Conservation (phyloP, 352 stramenopile genomes). For the Phytopythium mirpurense region DNA sequence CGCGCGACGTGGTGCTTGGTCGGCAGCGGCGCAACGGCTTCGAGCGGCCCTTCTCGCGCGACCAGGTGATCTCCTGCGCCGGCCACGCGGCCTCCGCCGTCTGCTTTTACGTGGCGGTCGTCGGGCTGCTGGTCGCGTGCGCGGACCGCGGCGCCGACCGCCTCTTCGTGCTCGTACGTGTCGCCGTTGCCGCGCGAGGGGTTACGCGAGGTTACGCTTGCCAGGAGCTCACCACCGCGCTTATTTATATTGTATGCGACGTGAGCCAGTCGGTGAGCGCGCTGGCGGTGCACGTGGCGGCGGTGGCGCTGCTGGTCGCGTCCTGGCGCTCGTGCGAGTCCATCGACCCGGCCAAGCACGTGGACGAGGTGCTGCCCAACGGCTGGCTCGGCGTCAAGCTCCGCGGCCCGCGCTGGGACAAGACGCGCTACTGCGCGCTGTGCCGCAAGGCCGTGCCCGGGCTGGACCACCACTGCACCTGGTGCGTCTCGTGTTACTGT, state of each 20-base stretch:
- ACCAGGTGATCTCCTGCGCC: constrained; percentile 72
- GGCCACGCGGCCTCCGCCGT: constrained; percentile 60
- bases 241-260: too few species aligned
- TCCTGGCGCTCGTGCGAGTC: constrained; percentile 70
- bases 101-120: constrained; percentile 51
- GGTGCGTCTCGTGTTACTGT: constrained; percentile 16
- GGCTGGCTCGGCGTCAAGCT: constrained; percentile 74
- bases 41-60: constrained; percentile 59
- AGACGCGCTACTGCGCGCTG: constrained; percentile 71
- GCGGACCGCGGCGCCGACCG: constrained; percentile 1
- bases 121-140: constrained; percentile 15
- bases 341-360: constrained; percentile 50
- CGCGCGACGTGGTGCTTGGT: constrained; percentile 15
- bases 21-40: constrained; percentile 64
- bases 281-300: constrained; percentile 43
- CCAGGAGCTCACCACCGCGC: too few species aligned
- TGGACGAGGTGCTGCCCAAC: constrained; percentile 28
- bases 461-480: constrained; percentile 86
- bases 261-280: constrained; percentile 43
- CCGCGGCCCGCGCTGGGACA: constrained; percentile 67
- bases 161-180: constrained; percentile 11
- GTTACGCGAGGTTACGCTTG: too few species aligned
- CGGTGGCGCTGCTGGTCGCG: constrained; percentile 39
- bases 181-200: too few species aligned
- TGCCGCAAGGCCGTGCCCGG: constrained; percentile 76